Base-by-base conservation (phyloP, 306 rosid genomes). In the Vigna trinervia region DNA sequence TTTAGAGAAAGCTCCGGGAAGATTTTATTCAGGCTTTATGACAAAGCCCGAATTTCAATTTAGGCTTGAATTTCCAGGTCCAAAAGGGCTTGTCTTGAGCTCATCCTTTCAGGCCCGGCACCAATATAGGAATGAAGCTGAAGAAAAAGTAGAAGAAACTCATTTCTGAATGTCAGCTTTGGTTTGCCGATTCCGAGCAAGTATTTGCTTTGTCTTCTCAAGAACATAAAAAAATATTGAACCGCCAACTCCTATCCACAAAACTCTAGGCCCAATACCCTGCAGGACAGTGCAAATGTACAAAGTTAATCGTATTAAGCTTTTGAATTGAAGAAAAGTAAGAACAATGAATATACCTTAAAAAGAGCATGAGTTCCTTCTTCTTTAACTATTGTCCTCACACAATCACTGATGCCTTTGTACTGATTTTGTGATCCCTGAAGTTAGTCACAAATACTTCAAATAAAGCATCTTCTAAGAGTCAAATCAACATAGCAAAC, bases 211-310 rank as follows among this genome's bases (percentile, higher is more conserved):
- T 52, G 97, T 80, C 82, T 85, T 86, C 86, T 89, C 97, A 62
- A 89, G 94, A 59, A 86, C 89, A 34, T 94, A 88, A 79, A 91
- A 89, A 81, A 91, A 91, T 52, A 89, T 88, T 34, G 97, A 89
- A 81, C 97, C 97, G 19, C 97, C 97, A 48, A 91, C 47, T 63
- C 97, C 97, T 82, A 91, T 89, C 97, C 94, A 91, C 69, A 91
- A 20, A 15, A 91, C 92, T 81, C 97, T 80, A 32, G 97, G 93
- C 66, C 90, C 93, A 23, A 89, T 73, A 30, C 93, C 93, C 97
- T 90, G 85, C 76, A 81, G 28, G 13, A 81, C 41, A 23, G 20
- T 14, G 20, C 19, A 72, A 39, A 69, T 46, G 52, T 58, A 48
- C 41, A 32, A 48, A 43, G 78, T 36, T n/a, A 38, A 66, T 30